Evolutionary conservation across 768 basidiomycete genomes (phyloP), one percentile per base, ranked within the genome.

Genomic region (Termitomyces sp.): DNA sequence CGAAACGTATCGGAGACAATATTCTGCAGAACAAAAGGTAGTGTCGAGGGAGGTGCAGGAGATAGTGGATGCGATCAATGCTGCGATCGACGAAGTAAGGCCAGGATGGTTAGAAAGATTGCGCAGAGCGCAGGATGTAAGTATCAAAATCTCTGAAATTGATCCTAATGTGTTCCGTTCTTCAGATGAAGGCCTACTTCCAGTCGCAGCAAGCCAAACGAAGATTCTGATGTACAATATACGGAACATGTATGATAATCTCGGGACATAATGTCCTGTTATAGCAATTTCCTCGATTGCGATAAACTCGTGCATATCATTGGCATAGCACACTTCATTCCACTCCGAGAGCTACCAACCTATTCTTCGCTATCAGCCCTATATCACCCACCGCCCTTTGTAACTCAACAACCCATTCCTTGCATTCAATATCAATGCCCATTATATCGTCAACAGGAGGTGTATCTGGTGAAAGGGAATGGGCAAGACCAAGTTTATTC

Each of bases 301-400:
- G 50, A 19, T 6, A 30, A 17, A 11, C 53, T 47, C 47, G 19
- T 52, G 30, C 7, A 28, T 11, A 41, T 11, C 56, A 26, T 62
- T 31, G 30, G 30, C 30, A 9, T 31, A 9, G 30, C 30, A 33
- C 31, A 33, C 31, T 63, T 66, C 61, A 68, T 62, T 70, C 67
- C 9, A 74, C 70, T 6, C 75, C 76, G 61, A 87, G 66, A 23
- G 76, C 67, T 33, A 63, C 65, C 65, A 91, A 62, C 56, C 91
- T 76, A 63, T 82, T 85, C 71, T 84, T 83, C 19, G 91, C 94
- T 58, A 96, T 95, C 57, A 66, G 70, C 30, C 87, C 87, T 9
- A 95, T 76, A 64, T 91, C 91, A 37, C 65, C 68, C 26, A 95
- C 73, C 0, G 92, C 93, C 56, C 94, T 79, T 52, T 76, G 70